phyloP scores from a whole-genome alignment of 164 flowering plant species.

The Chimonanthus salicifolius region DNA sequence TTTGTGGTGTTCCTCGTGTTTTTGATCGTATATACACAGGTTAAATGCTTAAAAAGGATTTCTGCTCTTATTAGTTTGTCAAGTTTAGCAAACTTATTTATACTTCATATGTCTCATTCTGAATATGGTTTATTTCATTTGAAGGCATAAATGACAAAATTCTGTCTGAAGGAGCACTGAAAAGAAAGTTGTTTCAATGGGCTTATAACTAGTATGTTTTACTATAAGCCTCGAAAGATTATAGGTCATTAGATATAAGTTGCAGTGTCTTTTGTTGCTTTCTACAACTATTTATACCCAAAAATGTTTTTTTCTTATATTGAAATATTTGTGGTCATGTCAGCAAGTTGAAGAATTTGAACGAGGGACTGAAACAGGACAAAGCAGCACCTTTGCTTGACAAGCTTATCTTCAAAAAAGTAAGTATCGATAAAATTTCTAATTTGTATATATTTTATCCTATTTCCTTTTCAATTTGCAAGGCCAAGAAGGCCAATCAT shows the following conservation, averaged over 20 bases:
- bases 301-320: neutral
- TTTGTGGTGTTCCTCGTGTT: conserved; percentile 95
- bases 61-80: neutral
- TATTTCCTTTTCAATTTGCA: neutral
- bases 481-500: neutral
- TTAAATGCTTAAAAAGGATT: conserved; percentile 9
- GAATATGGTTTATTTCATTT: neutral
- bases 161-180: conserved; percentile 58
- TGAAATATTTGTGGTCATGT: neutral
- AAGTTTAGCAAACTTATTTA: neutral
- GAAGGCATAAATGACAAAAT: conserved; percentile 68
- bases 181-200: conserved; percentile 59
- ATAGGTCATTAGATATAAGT: too few relatives aligned
- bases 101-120: neutral
- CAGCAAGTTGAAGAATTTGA: conserved; percentile 81
- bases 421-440: conserved; percentile 14
- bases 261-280: neutral
- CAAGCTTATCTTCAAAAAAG: conserved; percentile 79
- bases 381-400: conserved; percentile 85
- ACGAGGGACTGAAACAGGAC: conserved; percentile 68
- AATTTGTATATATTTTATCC: neutral
- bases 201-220: conserved; percentile 82
- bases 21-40: conserved; percentile 86
- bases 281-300: conserved; percentile 5
- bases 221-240: neutral